phyloP scores from a whole-genome alignment of 2,329 filamentous ascomycete genomes.

The Diaporthe australafricana region DNA sequence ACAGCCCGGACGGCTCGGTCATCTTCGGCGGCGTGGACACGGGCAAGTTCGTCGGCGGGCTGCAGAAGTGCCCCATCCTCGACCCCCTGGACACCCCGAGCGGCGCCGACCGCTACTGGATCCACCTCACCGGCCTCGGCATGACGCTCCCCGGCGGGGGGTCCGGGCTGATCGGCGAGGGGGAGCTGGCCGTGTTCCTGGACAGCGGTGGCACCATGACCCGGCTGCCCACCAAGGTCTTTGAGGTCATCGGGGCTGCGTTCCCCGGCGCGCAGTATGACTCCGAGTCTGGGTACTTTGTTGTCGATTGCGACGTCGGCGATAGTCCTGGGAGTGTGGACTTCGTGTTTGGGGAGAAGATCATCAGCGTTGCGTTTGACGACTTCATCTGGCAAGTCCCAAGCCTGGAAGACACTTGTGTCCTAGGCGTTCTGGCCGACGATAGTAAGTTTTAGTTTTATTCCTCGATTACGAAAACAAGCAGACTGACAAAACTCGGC shows the following conservation, averaged over 20 bases:
- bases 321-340: slow-evolving; percentile 54
- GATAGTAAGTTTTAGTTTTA: slow-evolving; percentile 11
- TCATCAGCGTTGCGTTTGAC: slow-evolving; percentile 55
- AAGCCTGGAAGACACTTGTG: slow-evolving; percentile 51
- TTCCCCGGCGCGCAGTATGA: slow-evolving; percentile 54
- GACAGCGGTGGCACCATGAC: slow-evolving; percentile 65
- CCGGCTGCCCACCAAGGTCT: slow-evolving; percentile 56
- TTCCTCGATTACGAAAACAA: slow-evolving; percentile 20
- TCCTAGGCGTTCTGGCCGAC: slow-evolving; percentile 50
- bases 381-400: slow-evolving; percentile 61
- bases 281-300: slow-evolving; percentile 54
- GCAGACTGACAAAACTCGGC: slow-evolving; percentile 40
- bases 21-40: slow-evolving; percentile 66
- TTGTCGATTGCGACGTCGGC: slow-evolving; percentile 55
- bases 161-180: slow-evolving; percentile 39
- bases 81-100: slow-evolving; percentile 39
- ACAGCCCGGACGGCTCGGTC: slow-evolving; percentile 57
- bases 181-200: slow-evolving; percentile 49
- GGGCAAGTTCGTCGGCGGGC: slow-evolving; percentile 61
- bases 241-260: slow-evolving; percentile 55
- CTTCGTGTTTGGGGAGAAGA: slow-evolving; percentile 59
- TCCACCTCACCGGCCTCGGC: slow-evolving; percentile 46
- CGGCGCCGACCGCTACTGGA: slow-evolving; percentile 47
- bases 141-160: slow-evolving; percentile 41
- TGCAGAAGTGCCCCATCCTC: slow-evolving; percentile 58